These are phyloP conservation scores for Mycena chlorophos DNA, from an alignment of 768 basidiomycete species.

Conservation along the genomic window DNA sequence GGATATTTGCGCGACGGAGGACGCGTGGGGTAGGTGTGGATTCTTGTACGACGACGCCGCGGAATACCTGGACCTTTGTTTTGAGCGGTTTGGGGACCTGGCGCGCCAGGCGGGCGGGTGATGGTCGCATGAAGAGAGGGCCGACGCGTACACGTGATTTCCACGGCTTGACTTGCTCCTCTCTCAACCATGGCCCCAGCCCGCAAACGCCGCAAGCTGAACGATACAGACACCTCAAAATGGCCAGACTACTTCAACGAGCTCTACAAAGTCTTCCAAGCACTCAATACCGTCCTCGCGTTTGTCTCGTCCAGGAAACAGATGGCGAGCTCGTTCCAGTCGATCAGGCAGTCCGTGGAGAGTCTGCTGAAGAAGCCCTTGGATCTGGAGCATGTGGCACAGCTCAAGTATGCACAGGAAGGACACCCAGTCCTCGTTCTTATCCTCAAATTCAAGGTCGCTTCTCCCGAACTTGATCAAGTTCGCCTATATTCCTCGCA, in stretches of 20 bases:
- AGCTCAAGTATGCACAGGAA: constrained; percentile 67
- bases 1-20: neutral
- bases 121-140: constrained; percentile 14
- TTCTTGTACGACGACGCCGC: neutral
- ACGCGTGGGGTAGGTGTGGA: neutral
- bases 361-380: constrained; percentile 73
- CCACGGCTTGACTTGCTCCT: neutral
- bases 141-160: neutral
- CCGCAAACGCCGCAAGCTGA: constrained; percentile 23
- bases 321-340: constrained; percentile 75
- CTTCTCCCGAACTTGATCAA: constrained; percentile 79
- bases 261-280: constrained; percentile 52
- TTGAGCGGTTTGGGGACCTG: constrained; percentile 11
- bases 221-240: constrained; percentile 19
- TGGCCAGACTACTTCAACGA: constrained; percentile 70
- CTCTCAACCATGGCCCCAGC: constrained; percentile 5
- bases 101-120: constrained; percentile 8
- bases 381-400: constrained; percentile 74
- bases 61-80: constrained; percentile 16
- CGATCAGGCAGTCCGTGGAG: constrained; percentile 79
- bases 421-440: neutral
- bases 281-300: constrained; percentile 85
- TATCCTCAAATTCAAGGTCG: constrained; percentile 45
- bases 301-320: constrained; percentile 83
- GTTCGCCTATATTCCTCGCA: constrained; percentile 76